phyloP scores from a whole-genome alignment of 441 rosid genomes.

The Brassica hybrid region DNA sequence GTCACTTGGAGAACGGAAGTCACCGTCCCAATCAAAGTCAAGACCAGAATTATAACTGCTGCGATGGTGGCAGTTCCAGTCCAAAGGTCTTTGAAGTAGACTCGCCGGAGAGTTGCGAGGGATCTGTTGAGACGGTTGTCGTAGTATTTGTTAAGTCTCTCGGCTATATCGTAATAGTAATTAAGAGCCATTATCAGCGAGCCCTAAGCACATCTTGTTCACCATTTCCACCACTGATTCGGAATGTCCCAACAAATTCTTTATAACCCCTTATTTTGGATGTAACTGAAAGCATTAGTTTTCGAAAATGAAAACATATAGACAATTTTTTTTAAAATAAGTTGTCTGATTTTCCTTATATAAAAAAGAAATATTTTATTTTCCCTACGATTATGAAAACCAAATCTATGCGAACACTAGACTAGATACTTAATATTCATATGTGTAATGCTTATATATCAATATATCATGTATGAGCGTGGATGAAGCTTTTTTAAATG shows the following conservation, averaged over 20 bases:
- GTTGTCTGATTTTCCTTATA: neutral
- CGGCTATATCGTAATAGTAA: neutral
- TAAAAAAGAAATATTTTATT: no score
- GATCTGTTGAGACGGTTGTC: no score
- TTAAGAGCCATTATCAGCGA: neutral
- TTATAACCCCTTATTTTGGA: neutral
- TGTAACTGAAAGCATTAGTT: neutral
- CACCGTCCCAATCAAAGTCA: neutral
- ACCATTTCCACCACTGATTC: neutral
- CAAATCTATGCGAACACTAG: no score
- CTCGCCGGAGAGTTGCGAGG: no score
- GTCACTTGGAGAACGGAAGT: neutral
- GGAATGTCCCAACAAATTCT: neutral
- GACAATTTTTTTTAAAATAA: neutral
- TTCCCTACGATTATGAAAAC: no score
- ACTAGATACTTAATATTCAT: no score
- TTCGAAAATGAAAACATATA: neutral
- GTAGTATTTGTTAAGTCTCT: no score
- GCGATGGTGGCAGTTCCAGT: neutral
- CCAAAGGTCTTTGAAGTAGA: no score
- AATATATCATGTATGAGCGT: no score
- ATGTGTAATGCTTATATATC: no score
- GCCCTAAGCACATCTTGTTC: neutral
- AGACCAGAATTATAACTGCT: neutral
- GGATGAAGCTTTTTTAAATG: no score